A percentile compares a stretch with the other conserved stretches of the same genome.
Evolutionary conservation across 495 filamentous ascomycete genomes (phyloP).

Genomic region (Penicillium cosmopolitanum): DNA sequence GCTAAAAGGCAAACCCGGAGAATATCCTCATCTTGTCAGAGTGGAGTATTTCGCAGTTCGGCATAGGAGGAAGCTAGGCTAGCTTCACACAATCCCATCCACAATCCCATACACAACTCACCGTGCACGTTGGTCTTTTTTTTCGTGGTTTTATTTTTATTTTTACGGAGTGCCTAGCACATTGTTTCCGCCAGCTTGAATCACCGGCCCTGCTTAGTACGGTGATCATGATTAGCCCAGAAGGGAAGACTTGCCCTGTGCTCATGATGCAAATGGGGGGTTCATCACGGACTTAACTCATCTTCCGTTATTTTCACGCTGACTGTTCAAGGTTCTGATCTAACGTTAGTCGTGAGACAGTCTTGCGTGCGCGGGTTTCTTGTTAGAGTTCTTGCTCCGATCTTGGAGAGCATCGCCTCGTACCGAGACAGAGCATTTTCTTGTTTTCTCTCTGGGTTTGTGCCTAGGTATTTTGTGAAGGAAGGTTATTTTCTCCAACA

Average conservation of each 20-base stretch:
- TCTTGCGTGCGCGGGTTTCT: neutral
- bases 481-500: too few species aligned
- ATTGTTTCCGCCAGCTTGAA: neutral
- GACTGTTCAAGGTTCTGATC: slow-evolving; percentile 3
- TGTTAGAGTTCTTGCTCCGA: slow-evolving; percentile 1
- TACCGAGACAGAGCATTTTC: too few species aligned
- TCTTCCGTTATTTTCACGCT: neutral
- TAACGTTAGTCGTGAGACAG: neutral
- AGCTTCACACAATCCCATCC: too few species aligned
- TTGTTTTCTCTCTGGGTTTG: too few species aligned
- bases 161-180: neutral
- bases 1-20: too few species aligned
- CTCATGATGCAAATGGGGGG: slow-evolving; percentile 1
- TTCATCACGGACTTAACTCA: slow-evolving; percentile 5
- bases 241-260: slow-evolving; percentile 6
- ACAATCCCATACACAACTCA: too few species aligned
- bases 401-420: neutral
- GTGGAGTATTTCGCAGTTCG: too few species aligned
- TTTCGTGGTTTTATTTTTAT: neutral
- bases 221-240: neutral
- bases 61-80: too few species aligned
- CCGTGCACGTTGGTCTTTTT: neutral
- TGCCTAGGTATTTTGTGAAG: too few species aligned
- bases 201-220: neutral
- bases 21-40: too few species aligned